Percentiles rank a stretch among this genome's conserved stretches.
Conservation (phyloP, 2,329 filamentous ascomycete genomes). For the Colletotrichum sp. region DNA sequence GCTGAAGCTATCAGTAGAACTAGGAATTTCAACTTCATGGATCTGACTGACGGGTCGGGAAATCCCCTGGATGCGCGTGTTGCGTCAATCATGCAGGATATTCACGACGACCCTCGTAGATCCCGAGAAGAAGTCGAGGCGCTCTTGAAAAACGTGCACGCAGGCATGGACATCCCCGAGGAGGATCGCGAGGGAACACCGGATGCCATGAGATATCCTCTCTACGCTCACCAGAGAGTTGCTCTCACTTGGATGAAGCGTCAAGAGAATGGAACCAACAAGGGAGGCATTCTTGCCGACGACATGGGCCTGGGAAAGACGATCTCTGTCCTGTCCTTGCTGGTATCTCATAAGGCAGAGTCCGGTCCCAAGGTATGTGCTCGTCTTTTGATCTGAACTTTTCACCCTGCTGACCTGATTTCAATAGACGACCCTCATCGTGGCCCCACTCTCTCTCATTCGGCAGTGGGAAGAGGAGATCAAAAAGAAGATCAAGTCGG, state of each 20-base stretch:
- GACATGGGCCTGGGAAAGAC: slow-evolving; percentile 89
- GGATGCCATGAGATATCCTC: slow-evolving; percentile 65
- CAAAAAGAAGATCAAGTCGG: slow-evolving; percentile 65
- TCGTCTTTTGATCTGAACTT: not conserved
- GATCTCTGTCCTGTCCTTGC: slow-evolving; percentile 80
- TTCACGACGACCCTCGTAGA: slow-evolving; percentile 41
- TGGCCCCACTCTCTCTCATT: slow-evolving; percentile 80
- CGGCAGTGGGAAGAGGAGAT: slow-evolving; percentile 89
- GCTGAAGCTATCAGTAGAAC: slow-evolving; percentile 13
- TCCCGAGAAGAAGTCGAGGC: slow-evolving; percentile 70
- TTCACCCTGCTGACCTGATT: not conserved
- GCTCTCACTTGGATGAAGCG: slow-evolving; percentile 78
- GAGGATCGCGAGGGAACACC: slow-evolving; percentile 73
- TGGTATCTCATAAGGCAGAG: slow-evolving; percentile 69
- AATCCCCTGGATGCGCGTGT: slow-evolving; percentile 31
- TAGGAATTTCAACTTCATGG: slow-evolving; percentile 19
- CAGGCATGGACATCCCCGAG: slow-evolving; percentile 69
- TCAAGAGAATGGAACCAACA: slow-evolving; percentile 76
- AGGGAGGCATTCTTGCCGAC: slow-evolving; percentile 78
- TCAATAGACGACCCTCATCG: slow-evolving; percentile 75
- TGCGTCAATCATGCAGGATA: slow-evolving; percentile 29
- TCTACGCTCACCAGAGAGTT: slow-evolving; percentile 85
- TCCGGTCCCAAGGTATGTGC: slow-evolving; percentile 40
- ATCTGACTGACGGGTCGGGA: slow-evolving; percentile 36
- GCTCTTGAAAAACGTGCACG: slow-evolving; percentile 74